Base-by-base conservation (phyloP, 1,284 basidiomycete genomes). In the Cryptococcus sp. region DNA sequence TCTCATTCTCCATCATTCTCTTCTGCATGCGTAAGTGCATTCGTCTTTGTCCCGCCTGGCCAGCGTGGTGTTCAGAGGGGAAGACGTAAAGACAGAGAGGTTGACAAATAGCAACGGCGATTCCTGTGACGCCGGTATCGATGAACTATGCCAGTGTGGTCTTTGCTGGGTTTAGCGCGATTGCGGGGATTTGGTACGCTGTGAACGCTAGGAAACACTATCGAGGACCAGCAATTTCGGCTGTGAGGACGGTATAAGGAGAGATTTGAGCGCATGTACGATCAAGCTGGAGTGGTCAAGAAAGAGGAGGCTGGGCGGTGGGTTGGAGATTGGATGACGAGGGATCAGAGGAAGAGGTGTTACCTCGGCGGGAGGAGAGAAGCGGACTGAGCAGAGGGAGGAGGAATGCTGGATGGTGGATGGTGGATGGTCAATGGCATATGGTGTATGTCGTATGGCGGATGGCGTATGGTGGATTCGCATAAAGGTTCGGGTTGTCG, bases 61-160 rank as follows among this genome's bases (percentile, higher is more conserved):
- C 74, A 74, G 69, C 75, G 62, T 64, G 34, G 53, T 59, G 57
- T 16, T n/a, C 32, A 5, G n/a, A 10, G 16, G 23, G 14, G 14
- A 35, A 24, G 19, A 11, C 21, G 16, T 28, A 24, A n/a, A 12
- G 3, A 32, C 35, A 2, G 4, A 9, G 5, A 4, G 35, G 31
- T 11, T 3, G 7, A 21, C 5, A 3, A 11, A 22, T 28, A 62
- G 60, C 76, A 1, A 75, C 69, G 2, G 71, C 72, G 5, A 65
- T 73, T 23, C 66, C 68, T 10, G 63, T 74, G 25, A 70, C 68
- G 6, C 51, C 72, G 0, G 44, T 51, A 10, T 72, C 66, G 11
- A 77, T 77, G 74, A 77, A 74, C 61, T 74, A 72, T 51, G 67
- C 70, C 14, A 63, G 59, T 6, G 71, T 69, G 16, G 70, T 73